These are phyloP conservation scores for Pyronema omphalodes DNA, from an alignment of 495 filamentous ascomycete species.

Conservation along the genomic window DNA sequence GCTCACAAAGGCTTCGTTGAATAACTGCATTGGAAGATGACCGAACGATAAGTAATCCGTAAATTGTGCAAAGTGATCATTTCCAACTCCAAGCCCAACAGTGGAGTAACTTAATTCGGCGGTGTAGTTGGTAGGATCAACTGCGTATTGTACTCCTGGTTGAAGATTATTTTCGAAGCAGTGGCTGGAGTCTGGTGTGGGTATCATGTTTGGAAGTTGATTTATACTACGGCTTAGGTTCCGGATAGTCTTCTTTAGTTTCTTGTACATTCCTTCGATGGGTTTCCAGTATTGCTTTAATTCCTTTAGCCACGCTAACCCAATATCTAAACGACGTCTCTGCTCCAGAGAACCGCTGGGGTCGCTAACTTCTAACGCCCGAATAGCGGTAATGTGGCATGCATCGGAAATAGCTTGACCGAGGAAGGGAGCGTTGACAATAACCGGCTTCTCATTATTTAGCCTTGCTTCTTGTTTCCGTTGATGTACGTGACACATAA, in stretches of 20 bases:
- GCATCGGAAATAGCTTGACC: slow-evolving; percentile 24
- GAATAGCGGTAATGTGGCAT: slow-evolving; percentile 21
- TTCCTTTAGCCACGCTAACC: slow-evolving; percentile 20
- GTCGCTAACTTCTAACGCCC: slow-evolving; percentile 16
- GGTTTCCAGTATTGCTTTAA: slow-evolving; percentile 24
- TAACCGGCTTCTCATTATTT: slow-evolving; percentile 7
- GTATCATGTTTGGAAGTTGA: slow-evolving; percentile 4
- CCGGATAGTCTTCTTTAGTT: slow-evolving; percentile 10
- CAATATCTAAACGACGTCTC: slow-evolving; percentile 12
- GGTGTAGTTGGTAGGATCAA: slow-evolving; percentile 14
- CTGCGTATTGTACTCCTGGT: slow-evolving; percentile 12
- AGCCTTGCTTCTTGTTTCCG: slow-evolving; percentile 11
- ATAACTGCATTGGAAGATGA: slow-evolving; percentile 10
- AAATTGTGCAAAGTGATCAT: not conserved
- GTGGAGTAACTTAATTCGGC: slow-evolving; percentile 11
- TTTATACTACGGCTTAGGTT: slow-evolving; percentile 9
- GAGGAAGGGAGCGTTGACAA: slow-evolving; percentile 23
- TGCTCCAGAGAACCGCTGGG: slow-evolving; percentile 12
- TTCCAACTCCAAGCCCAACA: slow-evolving; percentile 3
- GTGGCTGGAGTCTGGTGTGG: slow-evolving; percentile 8
- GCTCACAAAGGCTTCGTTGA: slow-evolving; percentile 16
- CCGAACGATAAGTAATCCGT: slow-evolving; percentile 3
- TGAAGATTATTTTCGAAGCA: slow-evolving; percentile 17
- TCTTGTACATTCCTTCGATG: slow-evolving; percentile 21
- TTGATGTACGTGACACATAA: slow-evolving; percentile 20